These are phyloP conservation scores for Gossypium mustelinum DNA, from an alignment of 345 rosid species.

Conservation along the genomic window DNA sequence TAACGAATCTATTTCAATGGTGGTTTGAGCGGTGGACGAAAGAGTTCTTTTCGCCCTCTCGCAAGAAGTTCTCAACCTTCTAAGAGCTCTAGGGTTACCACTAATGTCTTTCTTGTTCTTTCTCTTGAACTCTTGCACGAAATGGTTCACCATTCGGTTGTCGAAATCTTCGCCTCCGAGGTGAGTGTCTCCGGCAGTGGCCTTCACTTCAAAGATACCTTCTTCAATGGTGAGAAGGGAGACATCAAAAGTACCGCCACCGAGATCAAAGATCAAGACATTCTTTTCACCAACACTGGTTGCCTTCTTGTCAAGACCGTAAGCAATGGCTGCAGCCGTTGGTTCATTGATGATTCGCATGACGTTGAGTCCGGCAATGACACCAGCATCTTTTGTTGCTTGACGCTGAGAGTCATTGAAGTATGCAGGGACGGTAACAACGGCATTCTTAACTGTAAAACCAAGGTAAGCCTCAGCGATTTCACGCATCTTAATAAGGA, in stretches of 20 bases:
- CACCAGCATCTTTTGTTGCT: too few relatives aligned
- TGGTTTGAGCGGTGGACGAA: slow-evolving; percentile 68
- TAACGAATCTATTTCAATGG: slow-evolving; percentile 12
- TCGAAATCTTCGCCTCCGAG: slow-evolving; percentile 8
- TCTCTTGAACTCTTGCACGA: not conserved
- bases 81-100: slow-evolving; percentile 70
- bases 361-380: too few relatives aligned
- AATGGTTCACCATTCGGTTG: not conserved
- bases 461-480: slow-evolving; percentile 79
- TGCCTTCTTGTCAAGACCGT: too few relatives aligned
- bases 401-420: slow-evolving; percentile 17
- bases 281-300: too few relatives aligned
- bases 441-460: slow-evolving; percentile 50
- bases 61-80: slow-evolving; percentile 72
- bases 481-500: slow-evolving; percentile 45
- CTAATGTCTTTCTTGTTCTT: slow-evolving; percentile 53
- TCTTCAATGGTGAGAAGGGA: slow-evolving; percentile 76
- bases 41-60: slow-evolving; percentile 68
- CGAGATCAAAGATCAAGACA: not conserved
- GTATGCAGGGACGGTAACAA: slow-evolving; percentile 66
- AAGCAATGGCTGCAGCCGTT: too few relatives aligned
- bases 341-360: too few relatives aligned
- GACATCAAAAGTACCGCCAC: slow-evolving; percentile 72
- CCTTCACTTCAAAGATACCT: slow-evolving; percentile 76
- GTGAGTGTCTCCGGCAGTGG: slow-evolving; percentile 74